These are phyloP conservation scores for Pythium volutum DNA, from an alignment of 352 stramenopile species.

Conservation along the genomic window DNA sequence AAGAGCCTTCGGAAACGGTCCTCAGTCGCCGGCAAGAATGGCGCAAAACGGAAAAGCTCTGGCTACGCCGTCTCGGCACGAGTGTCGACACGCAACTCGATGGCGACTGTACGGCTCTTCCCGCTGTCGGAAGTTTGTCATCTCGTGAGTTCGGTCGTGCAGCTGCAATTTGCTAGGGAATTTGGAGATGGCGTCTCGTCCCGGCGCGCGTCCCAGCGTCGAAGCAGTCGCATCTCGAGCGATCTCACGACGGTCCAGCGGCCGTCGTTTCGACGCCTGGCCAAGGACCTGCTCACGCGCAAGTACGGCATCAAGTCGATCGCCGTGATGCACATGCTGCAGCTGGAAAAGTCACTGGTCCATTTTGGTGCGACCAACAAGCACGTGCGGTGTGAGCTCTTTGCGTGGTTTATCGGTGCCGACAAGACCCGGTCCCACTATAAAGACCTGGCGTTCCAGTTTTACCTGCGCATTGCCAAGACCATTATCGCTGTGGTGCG, in stretches of 20 bases:
- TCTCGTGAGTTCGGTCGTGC: slow-evolving; percentile 52
- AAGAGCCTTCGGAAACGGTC: slow-evolving; percentile 25
- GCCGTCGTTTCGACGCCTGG: slow-evolving; percentile 50
- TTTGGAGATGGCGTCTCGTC: slow-evolving; percentile 20
- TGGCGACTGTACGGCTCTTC: slow-evolving; percentile 39
- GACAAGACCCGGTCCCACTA: slow-evolving; percentile 39
- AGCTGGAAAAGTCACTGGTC: slow-evolving; percentile 67
- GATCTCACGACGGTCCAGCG: not conserved
- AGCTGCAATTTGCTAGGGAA: slow-evolving; percentile 62
- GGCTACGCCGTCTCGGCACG: slow-evolving; percentile 3
- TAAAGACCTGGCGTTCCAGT: slow-evolving; percentile 55
- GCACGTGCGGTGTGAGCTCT: slow-evolving; percentile 56
- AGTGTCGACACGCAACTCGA: slow-evolving; percentile 29
- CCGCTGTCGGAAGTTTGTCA: slow-evolving; percentile 57
- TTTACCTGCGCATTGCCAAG: slow-evolving; percentile 57
- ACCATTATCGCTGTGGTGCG: slow-evolving; percentile 34
- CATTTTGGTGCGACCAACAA: slow-evolving; percentile 44
- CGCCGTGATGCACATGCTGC: slow-evolving; percentile 58
- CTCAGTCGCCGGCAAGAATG: not conserved
- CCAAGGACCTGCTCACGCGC: slow-evolving; percentile 55
- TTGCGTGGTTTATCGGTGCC: slow-evolving; percentile 62
- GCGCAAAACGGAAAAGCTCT: slow-evolving; percentile 1
- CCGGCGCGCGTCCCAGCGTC: slow-evolving; percentile 8
- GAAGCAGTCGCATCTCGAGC: slow-evolving; percentile 8
- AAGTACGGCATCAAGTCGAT: slow-evolving; percentile 81